phyloP scores from a whole-genome alignment of 352 stramenopile genomes.

The Globisporangium cederbergense region DNA sequence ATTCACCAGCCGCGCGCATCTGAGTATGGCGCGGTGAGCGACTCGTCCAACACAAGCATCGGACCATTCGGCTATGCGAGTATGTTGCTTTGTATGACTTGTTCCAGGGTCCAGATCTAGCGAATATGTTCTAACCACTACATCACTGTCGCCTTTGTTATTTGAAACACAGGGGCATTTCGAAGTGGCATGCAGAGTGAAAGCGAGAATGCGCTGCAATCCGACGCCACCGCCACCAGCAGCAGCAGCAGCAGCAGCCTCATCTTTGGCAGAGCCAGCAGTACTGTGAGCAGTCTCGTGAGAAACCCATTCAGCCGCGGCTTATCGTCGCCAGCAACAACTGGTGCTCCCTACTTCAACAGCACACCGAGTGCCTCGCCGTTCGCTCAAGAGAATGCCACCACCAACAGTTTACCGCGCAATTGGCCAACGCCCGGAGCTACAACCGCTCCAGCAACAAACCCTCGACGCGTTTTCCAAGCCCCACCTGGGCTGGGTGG shows the following conservation, averaged over 20 bases:
- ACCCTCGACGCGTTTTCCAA: constrained; percentile 40
- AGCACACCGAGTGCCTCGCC: neutral
- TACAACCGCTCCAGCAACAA: constrained; percentile 16
- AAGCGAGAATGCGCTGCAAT: constrained; percentile 4
- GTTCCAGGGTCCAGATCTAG: neutral
- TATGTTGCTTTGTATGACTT: constrained; percentile 15
- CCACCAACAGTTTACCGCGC: neutral
- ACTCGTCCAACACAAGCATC: constrained; percentile 12
- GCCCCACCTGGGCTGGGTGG: constrained; percentile 44
- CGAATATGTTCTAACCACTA: neutral
- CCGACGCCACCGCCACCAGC: neutral
- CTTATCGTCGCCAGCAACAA: neutral
- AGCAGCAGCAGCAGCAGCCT: neutral
- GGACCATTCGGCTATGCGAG: constrained; percentile 35
- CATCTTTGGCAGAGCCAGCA: constrained; percentile 11
- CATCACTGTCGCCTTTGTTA: neutral
- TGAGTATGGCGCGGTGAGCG: constrained; percentile 18
- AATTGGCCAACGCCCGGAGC: constrained; percentile 21
- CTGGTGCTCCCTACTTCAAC: constrained; percentile 8
- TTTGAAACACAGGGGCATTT: constrained; percentile 9
- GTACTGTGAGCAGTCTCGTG: neutral
- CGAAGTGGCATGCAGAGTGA: constrained; percentile 8
- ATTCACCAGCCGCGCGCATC: constrained; percentile 33
- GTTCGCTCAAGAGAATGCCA: constrained; percentile 11
- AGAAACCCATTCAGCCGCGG: constrained; percentile 27